Conservation (phyloP, 345 rosid genomes). For the Capsella bursapastoris region DNA sequence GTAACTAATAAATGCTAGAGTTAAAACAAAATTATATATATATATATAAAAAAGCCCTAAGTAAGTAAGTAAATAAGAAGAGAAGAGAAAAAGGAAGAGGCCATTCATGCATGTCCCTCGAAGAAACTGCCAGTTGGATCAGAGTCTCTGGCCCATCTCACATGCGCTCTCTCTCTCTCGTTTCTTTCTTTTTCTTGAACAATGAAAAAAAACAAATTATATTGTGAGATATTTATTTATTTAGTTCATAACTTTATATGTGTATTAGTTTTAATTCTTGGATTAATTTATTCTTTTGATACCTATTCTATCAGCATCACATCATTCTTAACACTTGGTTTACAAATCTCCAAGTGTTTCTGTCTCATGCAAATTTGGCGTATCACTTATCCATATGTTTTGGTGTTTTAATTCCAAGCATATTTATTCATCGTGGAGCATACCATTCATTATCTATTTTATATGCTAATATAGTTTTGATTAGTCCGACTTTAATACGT, state of each 20-base stretch:
- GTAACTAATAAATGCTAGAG: slow-evolving; percentile 1
- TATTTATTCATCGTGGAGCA: slow-evolving; percentile 27
- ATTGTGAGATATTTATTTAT: slow-evolving; percentile 9
- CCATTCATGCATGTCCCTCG: slow-evolving; percentile 47
- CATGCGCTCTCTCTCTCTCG: slow-evolving; percentile 31
- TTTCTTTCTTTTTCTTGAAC: neutral
- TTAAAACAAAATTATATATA: neutral
- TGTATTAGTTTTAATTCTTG: neutral
- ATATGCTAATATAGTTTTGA: neutral
- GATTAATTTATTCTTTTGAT: neutral
- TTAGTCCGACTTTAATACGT: slow-evolving; percentile 9
- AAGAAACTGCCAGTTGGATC: slow-evolving; percentile 44
- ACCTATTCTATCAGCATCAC: slow-evolving; percentile 41
- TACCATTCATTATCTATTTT: neutral
- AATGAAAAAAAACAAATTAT: no score
- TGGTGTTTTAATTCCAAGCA: slow-evolving; percentile 28
- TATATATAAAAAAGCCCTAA: neutral
- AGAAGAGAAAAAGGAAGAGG: slow-evolving; percentile 23
- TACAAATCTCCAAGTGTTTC: slow-evolving; percentile 37
- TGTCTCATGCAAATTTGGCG: slow-evolving; percentile 45
- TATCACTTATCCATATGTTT: slow-evolving; percentile 40
- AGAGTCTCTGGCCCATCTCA: slow-evolving; percentile 49
- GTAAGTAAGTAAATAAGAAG: neutral
- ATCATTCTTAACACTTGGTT: slow-evolving; percentile 35
- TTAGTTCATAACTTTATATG: no score